Evolutionary conservation across 2,329 filamentous ascomycete genomes (phyloP), one percentile per base, ranked within the genome.

Genomic region (Venturia carpophila): DNA sequence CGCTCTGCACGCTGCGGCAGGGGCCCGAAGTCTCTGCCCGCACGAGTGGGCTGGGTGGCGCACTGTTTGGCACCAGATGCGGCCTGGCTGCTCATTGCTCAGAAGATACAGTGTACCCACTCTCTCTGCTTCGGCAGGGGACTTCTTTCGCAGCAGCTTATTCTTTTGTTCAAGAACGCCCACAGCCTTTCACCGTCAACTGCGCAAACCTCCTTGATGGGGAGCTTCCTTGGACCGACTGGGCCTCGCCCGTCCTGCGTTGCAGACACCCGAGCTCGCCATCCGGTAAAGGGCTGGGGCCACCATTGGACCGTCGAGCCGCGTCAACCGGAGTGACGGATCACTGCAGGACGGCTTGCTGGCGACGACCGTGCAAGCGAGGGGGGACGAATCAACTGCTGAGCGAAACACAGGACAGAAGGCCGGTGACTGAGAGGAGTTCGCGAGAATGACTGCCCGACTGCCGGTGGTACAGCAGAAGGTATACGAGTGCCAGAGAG

Each of bases 291-390:
- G 15, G 24, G 34, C 17, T 56, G 27, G 24, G 24, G 24, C 24
- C 49, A 30, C 24, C 15, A 55, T 55, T 56, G 52, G 52, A 37
- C 17, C 52, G 52, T 56, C 52, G 52, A 37, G 52, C 52, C 52
- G 24, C 49, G 49, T 55, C 49, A 9, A 34, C 52, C 52, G 52
- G 6, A 56, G 52, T 19, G 52, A 58, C 37, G 52, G 52, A 58
- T 58, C 52, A 34, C 49, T 55, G 49, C 49, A 55, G 49, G 49
- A 34, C 49, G 21, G 27, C 6, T 34, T 55, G 24, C 6, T 30
- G 49, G 49, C 27, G n/a, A 39, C 37, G 6, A 41, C 45, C 9
- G 47, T 27, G n/a, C 24, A 27, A 52, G 47, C 7, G 21, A 27
- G 1, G 3, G 27, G 21, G 24, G 47, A 24, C 27, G 5, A 37